Percentiles rank a stretch among this genome's conserved stretches.
phyloP scores from a whole-genome alignment of 1,284 basidiomycete genomes.

The Apiotrichum brassicae region DNA sequence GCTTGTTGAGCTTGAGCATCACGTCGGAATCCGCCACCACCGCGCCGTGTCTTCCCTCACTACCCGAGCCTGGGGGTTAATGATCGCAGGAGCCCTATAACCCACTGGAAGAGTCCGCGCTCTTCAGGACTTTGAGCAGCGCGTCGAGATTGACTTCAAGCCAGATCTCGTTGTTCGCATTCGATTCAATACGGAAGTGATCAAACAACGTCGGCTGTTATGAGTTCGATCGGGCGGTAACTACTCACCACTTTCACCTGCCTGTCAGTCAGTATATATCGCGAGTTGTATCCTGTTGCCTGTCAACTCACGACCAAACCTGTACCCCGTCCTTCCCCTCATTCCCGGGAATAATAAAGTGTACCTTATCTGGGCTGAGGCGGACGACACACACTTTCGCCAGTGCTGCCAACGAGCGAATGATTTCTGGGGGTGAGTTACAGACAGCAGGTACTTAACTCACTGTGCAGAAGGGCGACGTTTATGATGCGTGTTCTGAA shows the following conservation, averaged over 20 bases:
- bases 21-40: conserved; percentile 55
- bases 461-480: conserved; percentile 57
- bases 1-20: conserved; percentile 60
- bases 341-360: conserved; percentile 64
- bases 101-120: conserved; percentile 41
- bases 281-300: too few relatives aligned
- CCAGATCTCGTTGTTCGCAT: conserved; percentile 70
- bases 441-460: conserved; percentile 17
- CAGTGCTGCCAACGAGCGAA: conserved; percentile 70
- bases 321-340: conserved; percentile 81
- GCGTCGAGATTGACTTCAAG: conserved; percentile 61
- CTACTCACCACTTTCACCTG: conserved; percentile 46
- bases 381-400: conserved; percentile 76
- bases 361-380: conserved; percentile 67
- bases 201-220: conserved; percentile 65
- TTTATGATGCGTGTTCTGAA: conserved; percentile 61
- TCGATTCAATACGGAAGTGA: conserved; percentile 79
- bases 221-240: conserved; percentile 34
- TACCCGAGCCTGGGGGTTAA: conserved; percentile 1
- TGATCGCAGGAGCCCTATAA: not conserved
- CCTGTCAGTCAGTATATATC: conserved; percentile 23
- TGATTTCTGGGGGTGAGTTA: conserved; percentile 53
- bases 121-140: conserved; percentile 61
- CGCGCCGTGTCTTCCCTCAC: conserved; percentile 4
- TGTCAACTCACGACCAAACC: conserved; percentile 77